A percentile compares a stretch with the other conserved stretches of the same genome.
phyloP scores from a whole-genome alignment of 306 rosid species.

The Hippophae rhamnoides region DNA sequence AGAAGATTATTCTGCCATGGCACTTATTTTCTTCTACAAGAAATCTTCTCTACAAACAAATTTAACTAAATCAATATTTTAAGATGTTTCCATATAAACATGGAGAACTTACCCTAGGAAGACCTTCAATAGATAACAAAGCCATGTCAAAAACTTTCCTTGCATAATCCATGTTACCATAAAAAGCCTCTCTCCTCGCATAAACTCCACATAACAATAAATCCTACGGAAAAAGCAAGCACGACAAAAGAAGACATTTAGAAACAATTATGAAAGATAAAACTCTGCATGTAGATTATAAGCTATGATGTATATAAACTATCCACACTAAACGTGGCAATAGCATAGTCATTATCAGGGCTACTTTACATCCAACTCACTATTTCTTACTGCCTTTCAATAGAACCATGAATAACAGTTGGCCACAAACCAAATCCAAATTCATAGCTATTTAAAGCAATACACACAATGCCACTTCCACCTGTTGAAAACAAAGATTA shows the following conservation, averaged over 20 bases:
- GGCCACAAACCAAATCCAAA: no score
- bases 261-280: no score
- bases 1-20: no score
- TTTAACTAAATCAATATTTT: neutral
- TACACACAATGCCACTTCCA: no score
- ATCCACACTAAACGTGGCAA: no score
- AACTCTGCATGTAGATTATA: neutral
- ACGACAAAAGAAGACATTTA: slow-evolving; percentile 1
- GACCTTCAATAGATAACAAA: slow-evolving; percentile 63
- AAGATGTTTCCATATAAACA: slow-evolving; percentile 7
- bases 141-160: slow-evolving; percentile 97
- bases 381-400: no score
- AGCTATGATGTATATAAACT: no score
- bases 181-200: slow-evolving; percentile 80
- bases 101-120: slow-evolving; percentile 50
- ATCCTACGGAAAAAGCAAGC: slow-evolving; percentile 44
- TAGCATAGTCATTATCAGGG: no score
- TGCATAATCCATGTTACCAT: slow-evolving; percentile 75
- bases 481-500: no score
- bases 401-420: no score
- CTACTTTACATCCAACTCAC: no score
- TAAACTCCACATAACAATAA: slow-evolving; percentile 82
- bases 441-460: no score
- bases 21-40: neutral
- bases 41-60: neutral